Base-by-base conservation (phyloP, 1,139 yeast species). In the Scheffersomyces titani region DNA sequence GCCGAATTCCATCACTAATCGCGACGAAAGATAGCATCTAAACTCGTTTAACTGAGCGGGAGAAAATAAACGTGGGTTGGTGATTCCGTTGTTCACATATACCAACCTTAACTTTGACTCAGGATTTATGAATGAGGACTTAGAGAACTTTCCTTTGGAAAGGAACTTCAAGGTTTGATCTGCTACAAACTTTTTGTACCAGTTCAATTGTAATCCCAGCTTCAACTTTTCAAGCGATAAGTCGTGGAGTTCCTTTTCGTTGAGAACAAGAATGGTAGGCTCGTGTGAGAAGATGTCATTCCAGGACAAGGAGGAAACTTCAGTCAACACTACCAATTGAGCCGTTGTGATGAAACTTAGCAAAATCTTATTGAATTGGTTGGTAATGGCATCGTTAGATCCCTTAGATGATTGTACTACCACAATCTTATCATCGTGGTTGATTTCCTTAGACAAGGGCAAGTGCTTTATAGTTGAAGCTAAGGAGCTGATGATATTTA, bases 401-500 rank as follows among this genome's bases (percentile, higher is more conserved):
- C 58, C 46, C 2, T 61, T 53, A 5, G 55, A 50, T 21, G 65
- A 57, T 47, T 70, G 72, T 1, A 78, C 72, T 20, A 87, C 68
- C 7, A 84, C 63, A 19, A 88, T 51, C 2, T 62, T 68, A 62
- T 88, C 92, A 0, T 68, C 61, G 0, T 65, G 54, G 1, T 63
- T 63, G 61, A 87, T 69, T 21, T 73, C 74, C 52, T 82, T 79
- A 0, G 72, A 73, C 5, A 73, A 56, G 0, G 93, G 91, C 36
- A 88, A 71, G 21, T 85, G 85, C 67, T 84, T 85, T 51, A 88
- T 73, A 51, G 85, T 81, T 0, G 91, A 78, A 0, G 92, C 88
- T 18, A 88, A 73, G 1, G 88, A 77, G 59, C 91, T 84, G 16
- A 88, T 87, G 55, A 89, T 73, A 63, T 86, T 87, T 58, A 83